A percentile compares a stretch with the other conserved stretches of the same genome.
Conservation (phyloP, 352 stramenopile genomes). For the Phytophthora vignae region DNA sequence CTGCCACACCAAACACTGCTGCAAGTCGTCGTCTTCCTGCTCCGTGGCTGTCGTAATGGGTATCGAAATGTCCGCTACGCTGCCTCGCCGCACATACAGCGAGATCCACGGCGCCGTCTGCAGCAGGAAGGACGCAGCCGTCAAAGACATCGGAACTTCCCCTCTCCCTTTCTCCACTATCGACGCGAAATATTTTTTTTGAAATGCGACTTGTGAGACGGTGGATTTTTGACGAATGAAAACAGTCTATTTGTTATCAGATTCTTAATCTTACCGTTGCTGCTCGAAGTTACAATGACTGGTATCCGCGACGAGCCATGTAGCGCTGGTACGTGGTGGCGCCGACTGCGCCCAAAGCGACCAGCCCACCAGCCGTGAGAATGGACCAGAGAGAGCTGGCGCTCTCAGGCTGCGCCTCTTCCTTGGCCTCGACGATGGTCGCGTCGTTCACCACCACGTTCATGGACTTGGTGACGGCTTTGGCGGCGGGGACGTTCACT, state of each 20-base stretch:
- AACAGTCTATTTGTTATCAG: constrained; percentile 21
- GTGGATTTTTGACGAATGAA: constrained; percentile 46
- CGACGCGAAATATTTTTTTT: constrained; percentile 30
- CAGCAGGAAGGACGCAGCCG: constrained; percentile 56
- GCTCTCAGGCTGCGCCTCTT: constrained; percentile 8
- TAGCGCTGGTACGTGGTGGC: constrained; percentile 56
- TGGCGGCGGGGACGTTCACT: constrained; percentile 39
- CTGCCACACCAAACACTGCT: constrained; percentile 67
- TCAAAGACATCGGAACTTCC: constrained; percentile 21
- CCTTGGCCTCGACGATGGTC: constrained; percentile 32
- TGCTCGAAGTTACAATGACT: constrained; percentile 39
- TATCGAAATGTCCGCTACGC: constrained; percentile 55
- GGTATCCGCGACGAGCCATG: constrained; percentile 52
- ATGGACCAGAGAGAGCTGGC: constrained; percentile 40
- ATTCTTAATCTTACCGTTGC: constrained; percentile 1
- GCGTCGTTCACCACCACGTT: constrained; percentile 37
- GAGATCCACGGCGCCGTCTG: constrained; percentile 61
- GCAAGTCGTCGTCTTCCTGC: constrained; percentile 15
- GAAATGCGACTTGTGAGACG: constrained; percentile 23
- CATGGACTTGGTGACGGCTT: constrained; percentile 34
- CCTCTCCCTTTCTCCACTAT: constrained; percentile 14
- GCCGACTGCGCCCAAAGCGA: constrained; percentile 48
- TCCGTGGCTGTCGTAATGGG: constrained; percentile 26
- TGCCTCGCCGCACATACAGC: constrained; percentile 62
- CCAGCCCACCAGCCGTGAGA: constrained; percentile 44